A percentile compares a stretch with the other conserved stretches of the same genome.
Evolutionary conservation across 257 asterid genomes (phyloP).

Genomic region (Petrea volubilis): DNA sequence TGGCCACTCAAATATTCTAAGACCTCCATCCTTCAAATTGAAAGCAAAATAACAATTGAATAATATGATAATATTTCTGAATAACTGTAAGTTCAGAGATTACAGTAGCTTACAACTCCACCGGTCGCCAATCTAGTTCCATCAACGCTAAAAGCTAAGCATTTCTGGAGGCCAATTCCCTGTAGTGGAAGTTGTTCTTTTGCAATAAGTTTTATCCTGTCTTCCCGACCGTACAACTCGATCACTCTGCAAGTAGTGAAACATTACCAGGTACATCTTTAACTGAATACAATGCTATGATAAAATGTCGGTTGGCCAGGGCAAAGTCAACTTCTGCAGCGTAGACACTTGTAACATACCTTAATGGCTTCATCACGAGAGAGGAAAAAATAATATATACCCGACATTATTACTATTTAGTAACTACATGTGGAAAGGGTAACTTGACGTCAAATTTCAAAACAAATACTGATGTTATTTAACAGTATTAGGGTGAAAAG

Average conservation of each 20-base stretch:
- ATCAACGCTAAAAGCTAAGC: constrained; percentile 89
- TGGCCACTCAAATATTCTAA: constrained; percentile 96
- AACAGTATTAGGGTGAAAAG: background rate
- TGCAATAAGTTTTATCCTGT: constrained; percentile 43
- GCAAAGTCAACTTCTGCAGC: background rate
- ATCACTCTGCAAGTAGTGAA: constrained; percentile 57
- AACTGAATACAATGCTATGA: background rate
- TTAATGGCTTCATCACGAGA: background rate
- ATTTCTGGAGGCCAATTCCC: constrained; percentile 72
- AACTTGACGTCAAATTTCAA: background rate
- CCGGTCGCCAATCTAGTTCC: constrained; percentile 94
- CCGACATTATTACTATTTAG: background rate
- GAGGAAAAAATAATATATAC: no score
- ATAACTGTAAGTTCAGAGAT: constrained; percentile 8
- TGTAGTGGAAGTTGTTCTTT: constrained; percentile 68
- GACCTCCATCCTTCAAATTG: constrained; percentile 78
- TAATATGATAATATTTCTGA: background rate
- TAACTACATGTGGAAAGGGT: background rate
- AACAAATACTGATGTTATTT: background rate
- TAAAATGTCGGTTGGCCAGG: background rate
- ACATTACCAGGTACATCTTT: background rate
- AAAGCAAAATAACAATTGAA: constrained; percentile 20
- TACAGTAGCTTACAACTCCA: constrained; percentile 69
- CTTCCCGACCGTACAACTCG: constrained; percentile 61
- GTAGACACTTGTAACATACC: background rate